Evolutionary conservation across 2,329 filamentous ascomycete species (phyloP).

Genomic region (Pseudopyrenochaeta lycopersici): DNA sequence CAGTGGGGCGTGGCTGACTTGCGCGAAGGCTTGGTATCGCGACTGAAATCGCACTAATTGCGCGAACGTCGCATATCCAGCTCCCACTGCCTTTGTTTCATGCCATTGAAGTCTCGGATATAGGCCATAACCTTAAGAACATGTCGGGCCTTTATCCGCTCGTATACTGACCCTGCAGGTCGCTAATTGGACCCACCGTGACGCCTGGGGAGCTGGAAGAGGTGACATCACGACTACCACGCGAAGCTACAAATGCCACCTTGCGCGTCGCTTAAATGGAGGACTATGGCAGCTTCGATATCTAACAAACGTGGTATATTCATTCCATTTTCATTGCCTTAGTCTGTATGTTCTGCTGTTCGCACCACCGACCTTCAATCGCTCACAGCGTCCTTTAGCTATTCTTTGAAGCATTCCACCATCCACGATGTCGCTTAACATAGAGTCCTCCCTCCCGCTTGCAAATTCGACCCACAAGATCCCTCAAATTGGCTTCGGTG

Average conservation of each 20-base stretch:
- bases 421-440: conserved; percentile 43
- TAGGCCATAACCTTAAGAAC: no score
- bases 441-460: conserved; percentile 61
- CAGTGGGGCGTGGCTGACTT: no score
- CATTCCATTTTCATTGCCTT: conserved; percentile 7
- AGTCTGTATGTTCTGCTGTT: conserved; percentile 5
- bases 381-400: conserved; percentile 12
- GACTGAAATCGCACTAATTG: no score
- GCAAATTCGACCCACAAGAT: conserved; percentile 63
- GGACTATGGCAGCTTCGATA: neutral
- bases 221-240: conserved; percentile 28
- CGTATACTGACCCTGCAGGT: neutral
- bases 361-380: neutral
- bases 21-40: no score
- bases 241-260: conserved; percentile 5
- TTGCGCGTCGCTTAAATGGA: conserved; percentile 1
- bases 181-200: conserved; percentile 8
- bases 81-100: no score
- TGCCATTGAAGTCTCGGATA: no score
- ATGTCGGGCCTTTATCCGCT: neutral
- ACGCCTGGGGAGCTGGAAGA: conserved; percentile 7
- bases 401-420: no score
- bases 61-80: no score
- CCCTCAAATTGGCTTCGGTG: conserved; percentile 75
- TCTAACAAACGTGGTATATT: conserved; percentile 13